Evolutionary conservation across 1,284 basidiomycete genomes (phyloP).

Genomic region (Ceratobasidium sp.): DNA sequence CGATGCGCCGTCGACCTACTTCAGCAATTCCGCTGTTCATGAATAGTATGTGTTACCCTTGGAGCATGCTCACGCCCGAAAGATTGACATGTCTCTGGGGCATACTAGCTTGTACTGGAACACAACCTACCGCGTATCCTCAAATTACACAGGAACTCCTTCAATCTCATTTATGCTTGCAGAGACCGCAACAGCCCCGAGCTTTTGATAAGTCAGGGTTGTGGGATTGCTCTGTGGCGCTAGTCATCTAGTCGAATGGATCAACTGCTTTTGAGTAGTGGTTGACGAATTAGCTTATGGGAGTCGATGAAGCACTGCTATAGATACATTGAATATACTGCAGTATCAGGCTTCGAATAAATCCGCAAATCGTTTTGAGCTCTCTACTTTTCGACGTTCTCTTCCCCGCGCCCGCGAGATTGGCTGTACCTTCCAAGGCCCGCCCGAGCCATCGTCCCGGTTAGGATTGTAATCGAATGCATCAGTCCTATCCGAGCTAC

Average conservation of each 20-base stretch:
- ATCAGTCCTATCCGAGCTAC: neutral
- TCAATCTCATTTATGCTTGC: slow-evolving; percentile 21
- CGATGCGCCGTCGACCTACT: slow-evolving; percentile 27
- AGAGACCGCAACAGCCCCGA: slow-evolving; percentile 4
- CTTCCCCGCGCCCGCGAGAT: neutral
- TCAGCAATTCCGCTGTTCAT: slow-evolving; percentile 17
- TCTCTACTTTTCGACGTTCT: neutral
- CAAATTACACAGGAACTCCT: slow-evolving; percentile 15
- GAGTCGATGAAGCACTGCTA: too few relatives aligned
- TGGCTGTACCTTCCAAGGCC: neutral
- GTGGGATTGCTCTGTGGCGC: too few relatives aligned
- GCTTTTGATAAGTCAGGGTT: too few relatives aligned
- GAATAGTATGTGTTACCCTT: slow-evolving; percentile 12
- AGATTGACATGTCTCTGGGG: too few relatives aligned
- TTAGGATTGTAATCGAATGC: too few relatives aligned
- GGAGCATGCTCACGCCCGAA: neutral
- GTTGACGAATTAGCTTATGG: too few relatives aligned
- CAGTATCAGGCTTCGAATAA: too few relatives aligned
- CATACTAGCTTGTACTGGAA: slow-evolving; percentile 27
- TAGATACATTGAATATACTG: too few relatives aligned
- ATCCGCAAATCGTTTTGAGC: neutral
- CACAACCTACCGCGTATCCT: slow-evolving; percentile 20
- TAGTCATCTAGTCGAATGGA: too few relatives aligned
- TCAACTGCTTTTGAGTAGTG: too few relatives aligned
- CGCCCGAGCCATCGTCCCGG: neutral